These are phyloP conservation scores for Trypanosoma theileri DNA, from an alignment of 208 protist genomes.

Conservation along the genomic window DNA sequence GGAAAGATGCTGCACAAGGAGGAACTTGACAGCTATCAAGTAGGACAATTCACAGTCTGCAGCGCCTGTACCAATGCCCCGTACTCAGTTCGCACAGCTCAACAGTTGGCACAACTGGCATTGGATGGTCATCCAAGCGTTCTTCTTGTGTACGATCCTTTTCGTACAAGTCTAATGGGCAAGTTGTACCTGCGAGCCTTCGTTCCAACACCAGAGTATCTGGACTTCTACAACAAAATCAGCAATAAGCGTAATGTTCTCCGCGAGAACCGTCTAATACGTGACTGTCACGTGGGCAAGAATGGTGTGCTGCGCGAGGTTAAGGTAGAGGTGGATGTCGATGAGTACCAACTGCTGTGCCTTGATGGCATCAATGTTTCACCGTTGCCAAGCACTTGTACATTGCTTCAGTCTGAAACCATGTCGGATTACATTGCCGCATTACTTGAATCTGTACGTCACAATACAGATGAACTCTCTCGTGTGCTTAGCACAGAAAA, in stretches of 20 bases:
- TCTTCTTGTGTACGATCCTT: slow-evolving; percentile 69
- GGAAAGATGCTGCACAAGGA: slow-evolving; percentile 43
- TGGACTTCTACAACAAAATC: slow-evolving; percentile 42
- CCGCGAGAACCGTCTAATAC: slow-evolving; percentile 34
- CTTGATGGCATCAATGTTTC: slow-evolving; percentile 30
- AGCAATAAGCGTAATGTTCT: slow-evolving; percentile 25
- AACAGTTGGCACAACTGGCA: slow-evolving; percentile 48
- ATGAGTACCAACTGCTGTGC: slow-evolving; percentile 59
- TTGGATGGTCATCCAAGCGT: slow-evolving; percentile 47
- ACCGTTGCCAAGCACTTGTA: slow-evolving; percentile 38
- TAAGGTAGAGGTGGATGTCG: slow-evolving; percentile 58
- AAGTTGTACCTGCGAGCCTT: slow-evolving; percentile 63
- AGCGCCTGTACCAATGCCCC: slow-evolving; percentile 47
- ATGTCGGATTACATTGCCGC: slow-evolving; percentile 55
- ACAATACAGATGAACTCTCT: slow-evolving; percentile 38
- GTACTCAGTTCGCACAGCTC: slow-evolving; percentile 34
- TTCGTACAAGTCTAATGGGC: slow-evolving; percentile 62
- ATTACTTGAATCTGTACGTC: slow-evolving; percentile 50
- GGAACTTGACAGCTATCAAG: slow-evolving; percentile 57
- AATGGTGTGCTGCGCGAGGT: slow-evolving; percentile 64
- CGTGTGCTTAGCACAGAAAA: slow-evolving; percentile 42
- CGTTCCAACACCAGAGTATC: slow-evolving; percentile 52
- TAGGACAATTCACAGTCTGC: slow-evolving; percentile 61
- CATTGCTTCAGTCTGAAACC: slow-evolving; percentile 36
- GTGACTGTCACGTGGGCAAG: slow-evolving; percentile 44